Percentiles rank a stretch among this genome's conserved stretches.
phyloP scores from a whole-genome alignment of 2,329 filamentous ascomycete genomes.

The Pestalotiopsis sp. region DNA sequence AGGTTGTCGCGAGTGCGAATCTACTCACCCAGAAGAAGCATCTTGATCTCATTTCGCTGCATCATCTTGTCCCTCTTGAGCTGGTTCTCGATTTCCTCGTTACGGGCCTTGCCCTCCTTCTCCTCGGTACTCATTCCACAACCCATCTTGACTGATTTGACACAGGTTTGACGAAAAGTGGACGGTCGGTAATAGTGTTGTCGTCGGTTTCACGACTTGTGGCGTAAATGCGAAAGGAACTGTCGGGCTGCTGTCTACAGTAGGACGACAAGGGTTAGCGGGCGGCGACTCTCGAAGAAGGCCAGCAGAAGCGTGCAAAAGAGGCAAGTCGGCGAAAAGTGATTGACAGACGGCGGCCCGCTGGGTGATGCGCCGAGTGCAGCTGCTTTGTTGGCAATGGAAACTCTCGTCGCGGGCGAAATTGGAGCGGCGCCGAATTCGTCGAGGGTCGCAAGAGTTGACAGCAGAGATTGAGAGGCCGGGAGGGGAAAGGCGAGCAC shows the following conservation, averaged over 20 bases:
- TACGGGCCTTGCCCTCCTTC: slow-evolving; percentile 99
- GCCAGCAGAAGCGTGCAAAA: background rate
- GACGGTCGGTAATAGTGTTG: background rate
- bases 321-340: background rate
- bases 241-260: slow-evolving; percentile 3
- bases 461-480: background rate
- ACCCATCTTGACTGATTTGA: slow-evolving; percentile 76
- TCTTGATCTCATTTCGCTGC: slow-evolving; percentile 99
- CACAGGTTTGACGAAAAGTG: slow-evolving; percentile 11
- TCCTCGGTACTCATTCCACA: slow-evolving; percentile 99
- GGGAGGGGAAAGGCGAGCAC: background rate
- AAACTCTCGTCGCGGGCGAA: background rate
- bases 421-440: background rate
- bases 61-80: slow-evolving; percentile 98
- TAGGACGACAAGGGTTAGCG: background rate
- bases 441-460: background rate
- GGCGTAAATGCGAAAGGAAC: background rate
- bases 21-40: slow-evolving; percentile 90
- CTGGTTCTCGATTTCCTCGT: slow-evolving; percentile 99
- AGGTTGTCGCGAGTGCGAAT: background rate
- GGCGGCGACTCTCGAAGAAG: background rate
- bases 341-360: background rate
- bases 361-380: background rate
- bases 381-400: background rate
- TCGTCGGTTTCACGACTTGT: background rate